Conservation (phyloP, 78 protist genomes). For the Salpingoeca rosetta region DNA sequence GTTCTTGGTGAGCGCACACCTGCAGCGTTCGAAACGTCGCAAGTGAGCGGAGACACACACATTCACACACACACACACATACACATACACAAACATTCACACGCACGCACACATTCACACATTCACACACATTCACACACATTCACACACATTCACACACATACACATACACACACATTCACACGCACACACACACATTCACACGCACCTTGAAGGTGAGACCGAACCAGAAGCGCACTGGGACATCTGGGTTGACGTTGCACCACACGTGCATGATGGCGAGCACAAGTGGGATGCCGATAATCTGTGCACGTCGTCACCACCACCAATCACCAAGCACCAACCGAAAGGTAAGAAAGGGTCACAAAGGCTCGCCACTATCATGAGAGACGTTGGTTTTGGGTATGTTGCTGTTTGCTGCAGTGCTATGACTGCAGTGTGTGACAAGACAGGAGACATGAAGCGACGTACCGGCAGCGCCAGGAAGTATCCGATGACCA, state of each 20-base stretch:
- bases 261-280: constrained; percentile 4
- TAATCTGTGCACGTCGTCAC: neutral
- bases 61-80: too few relatives aligned
- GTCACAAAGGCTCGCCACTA: too few relatives aligned
- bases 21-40: too few relatives aligned
- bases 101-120: neutral
- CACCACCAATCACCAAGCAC: too few relatives aligned
- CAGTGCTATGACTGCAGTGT: too few relatives aligned
- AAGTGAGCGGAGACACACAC: too few relatives aligned
- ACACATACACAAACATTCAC: too few relatives aligned
- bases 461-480: neutral
- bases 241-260: neutral
- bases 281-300: neutral
- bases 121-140: neutral
- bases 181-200: neutral
- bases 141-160: neutral
- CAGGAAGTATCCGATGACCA: neutral
- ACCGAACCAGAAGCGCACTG: constrained; percentile 1
- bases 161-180: too few relatives aligned
- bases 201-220: neutral
- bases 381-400: too few relatives aligned
- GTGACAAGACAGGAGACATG: too few relatives aligned
- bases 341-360: too few relatives aligned
- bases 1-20: too few relatives aligned
- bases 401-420: neutral